Conservation (phyloP, 495 filamentous ascomycete genomes). For the Penicillium daleae region DNA sequence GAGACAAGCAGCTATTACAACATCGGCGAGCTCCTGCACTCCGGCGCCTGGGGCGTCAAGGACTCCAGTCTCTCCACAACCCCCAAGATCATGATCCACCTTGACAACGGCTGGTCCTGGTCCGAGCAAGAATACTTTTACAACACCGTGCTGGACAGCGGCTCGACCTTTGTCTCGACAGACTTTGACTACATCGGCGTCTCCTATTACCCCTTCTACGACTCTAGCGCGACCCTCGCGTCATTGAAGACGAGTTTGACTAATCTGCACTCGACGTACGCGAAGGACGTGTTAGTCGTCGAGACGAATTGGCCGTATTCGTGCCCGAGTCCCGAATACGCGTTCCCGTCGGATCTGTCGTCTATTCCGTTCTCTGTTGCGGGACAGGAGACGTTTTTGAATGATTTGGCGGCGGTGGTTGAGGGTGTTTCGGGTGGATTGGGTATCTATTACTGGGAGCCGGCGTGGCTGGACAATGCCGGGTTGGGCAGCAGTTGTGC, state of each 20-base stretch:
- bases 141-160: conserved; percentile 56
- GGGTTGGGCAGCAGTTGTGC: conserved; percentile 59
- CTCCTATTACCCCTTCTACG: conserved; percentile 73
- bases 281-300: conserved; percentile 63
- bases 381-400: conserved; percentile 62
- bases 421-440: conserved; percentile 47
- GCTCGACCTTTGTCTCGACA: conserved; percentile 47
- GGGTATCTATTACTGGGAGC: conserved; percentile 75
- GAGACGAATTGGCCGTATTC: conserved; percentile 71
- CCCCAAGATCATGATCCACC: conserved; percentile 69
- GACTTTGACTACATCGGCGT: conserved; percentile 74
- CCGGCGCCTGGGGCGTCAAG: conserved; percentile 64
- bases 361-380: conserved; percentile 61
- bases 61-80: conserved; percentile 58
- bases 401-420: conserved; percentile 58
- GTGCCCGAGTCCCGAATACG: conserved; percentile 56
- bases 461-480: conserved; percentile 68
- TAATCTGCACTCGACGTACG: conserved; percentile 61
- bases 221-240: conserved; percentile 55
- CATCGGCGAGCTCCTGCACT: conserved; percentile 64
- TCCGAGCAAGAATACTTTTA: conserved; percentile 66
- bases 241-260: conserved; percentile 58
- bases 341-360: conserved; percentile 61
- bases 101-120: conserved; percentile 74
- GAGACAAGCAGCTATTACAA: conserved; percentile 55